phyloP scores from a whole-genome alignment of 257 asterid species.

The Vinca minor region DNA sequence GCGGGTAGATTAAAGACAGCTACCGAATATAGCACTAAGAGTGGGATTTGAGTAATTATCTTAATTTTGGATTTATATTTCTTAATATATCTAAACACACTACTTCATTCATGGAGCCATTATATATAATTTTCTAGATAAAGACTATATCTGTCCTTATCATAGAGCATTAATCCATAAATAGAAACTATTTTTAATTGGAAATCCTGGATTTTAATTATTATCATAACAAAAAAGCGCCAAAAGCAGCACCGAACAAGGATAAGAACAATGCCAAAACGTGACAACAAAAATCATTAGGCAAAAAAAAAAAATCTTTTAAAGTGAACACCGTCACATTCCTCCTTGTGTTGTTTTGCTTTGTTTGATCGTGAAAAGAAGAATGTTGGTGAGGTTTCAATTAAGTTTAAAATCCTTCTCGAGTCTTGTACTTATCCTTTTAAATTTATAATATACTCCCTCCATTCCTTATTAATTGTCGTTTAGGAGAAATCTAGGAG shows the following conservation, averaged over 20 bases:
- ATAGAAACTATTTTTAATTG: background rate
- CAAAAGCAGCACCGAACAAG: background rate
- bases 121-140: constrained; percentile 2
- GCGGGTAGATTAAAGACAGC: background rate
- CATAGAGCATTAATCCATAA: background rate
- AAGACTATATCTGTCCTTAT: background rate
- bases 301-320: background rate
- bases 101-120: background rate
- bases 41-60: background rate
- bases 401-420: too few relatives aligned
- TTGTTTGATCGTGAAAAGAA: too few relatives aligned
- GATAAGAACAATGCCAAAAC: constrained; percentile 11
- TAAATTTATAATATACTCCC: too few relatives aligned
- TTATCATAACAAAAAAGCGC: background rate
- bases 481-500: too few relatives aligned
- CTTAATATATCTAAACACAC: constrained; percentile 4
- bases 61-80: background rate
- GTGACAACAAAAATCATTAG: constrained; percentile 6
- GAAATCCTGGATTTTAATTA: background rate
- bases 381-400: too few relatives aligned
- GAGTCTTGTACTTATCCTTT: too few relatives aligned
- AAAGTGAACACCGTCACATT: too few relatives aligned
- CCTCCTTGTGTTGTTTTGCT: too few relatives aligned
- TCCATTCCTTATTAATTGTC: too few relatives aligned
- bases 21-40: constrained; percentile 10